Percentiles rank a stretch among this genome's conserved stretches.
Conservation (phyloP, 345 rosid genomes). For the Trapa bicornis region DNA sequence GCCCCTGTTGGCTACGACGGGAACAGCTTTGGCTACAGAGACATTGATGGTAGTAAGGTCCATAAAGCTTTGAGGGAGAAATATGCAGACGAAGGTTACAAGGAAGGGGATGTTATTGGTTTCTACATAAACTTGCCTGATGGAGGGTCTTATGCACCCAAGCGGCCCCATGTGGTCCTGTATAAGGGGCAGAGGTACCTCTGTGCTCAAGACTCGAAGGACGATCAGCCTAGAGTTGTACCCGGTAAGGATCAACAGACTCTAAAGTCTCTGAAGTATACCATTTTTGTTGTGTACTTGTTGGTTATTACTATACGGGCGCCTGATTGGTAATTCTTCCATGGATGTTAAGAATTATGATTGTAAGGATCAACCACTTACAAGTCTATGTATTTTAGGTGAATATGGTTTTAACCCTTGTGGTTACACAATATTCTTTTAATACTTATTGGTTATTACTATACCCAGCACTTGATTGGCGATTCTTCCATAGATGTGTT, state of each 20-base stretch:
- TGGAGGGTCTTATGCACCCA: constrained; percentile 59
- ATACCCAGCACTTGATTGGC: too few species aligned
- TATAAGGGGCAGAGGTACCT: constrained; percentile 86
- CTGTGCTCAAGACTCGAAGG: constrained; percentile 63
- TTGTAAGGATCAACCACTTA: too few species aligned
- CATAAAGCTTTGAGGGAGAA: constrained; percentile 86
- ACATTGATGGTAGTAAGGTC: constrained; percentile 91
- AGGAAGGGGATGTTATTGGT: constrained; percentile 88
- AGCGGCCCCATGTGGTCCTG: constrained; percentile 66
- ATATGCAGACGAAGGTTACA: constrained; percentile 83
- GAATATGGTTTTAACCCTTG: too few species aligned
- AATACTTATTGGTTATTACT: too few species aligned
- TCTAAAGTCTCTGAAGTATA: too few species aligned
- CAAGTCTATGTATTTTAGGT: too few species aligned
- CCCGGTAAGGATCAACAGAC: constrained; percentile 42
- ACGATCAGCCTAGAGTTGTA: constrained; percentile 67
- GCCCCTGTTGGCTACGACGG: constrained; percentile 94
- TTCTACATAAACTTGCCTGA: constrained; percentile 82
- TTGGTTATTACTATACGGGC: not conserved
- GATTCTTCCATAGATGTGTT: too few species aligned
- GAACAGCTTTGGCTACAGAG: constrained; percentile 86
- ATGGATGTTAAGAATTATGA: too few species aligned
- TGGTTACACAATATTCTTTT: too few species aligned
- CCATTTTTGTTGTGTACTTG: too few species aligned
- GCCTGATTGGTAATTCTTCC: not conserved